Percentiles rank a stretch among this genome's conserved stretches.
Conservation (phyloP, 2,329 filamentous ascomycete genomes). For the Fusarium odoratissimum region DNA sequence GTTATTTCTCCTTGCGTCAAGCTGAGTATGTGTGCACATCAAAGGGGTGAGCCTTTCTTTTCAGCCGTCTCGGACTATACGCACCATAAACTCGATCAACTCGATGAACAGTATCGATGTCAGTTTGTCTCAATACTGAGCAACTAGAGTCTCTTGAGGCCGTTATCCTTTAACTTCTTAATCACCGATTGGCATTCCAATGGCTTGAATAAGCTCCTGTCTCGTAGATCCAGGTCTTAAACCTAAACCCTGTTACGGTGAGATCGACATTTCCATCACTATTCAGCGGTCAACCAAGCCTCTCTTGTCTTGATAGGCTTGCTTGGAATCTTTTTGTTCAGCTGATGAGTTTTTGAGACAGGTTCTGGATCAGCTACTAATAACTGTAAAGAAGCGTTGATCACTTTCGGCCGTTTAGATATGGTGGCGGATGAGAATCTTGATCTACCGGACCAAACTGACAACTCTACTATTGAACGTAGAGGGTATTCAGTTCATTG, state of each 20-base stretch:
- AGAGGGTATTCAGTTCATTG: fast-evolving
- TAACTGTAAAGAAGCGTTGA: background rate
- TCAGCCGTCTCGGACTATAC: fast-evolving
- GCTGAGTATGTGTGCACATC: background rate
- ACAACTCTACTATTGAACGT: too few species aligned
- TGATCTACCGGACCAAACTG: background rate
- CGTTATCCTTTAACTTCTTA: background rate
- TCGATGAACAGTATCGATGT: background rate
- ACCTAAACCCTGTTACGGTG: background rate
- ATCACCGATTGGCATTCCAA: background rate
- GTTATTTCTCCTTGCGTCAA: background rate
- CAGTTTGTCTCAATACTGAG: background rate
- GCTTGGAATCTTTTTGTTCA: background rate
- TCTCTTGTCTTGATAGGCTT: background rate
- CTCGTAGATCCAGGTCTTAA: background rate
- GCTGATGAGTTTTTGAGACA: background rate
- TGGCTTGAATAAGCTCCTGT: background rate
- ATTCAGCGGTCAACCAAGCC: background rate
- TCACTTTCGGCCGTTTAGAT: background rate
- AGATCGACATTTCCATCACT: background rate
- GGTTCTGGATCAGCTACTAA: background rate
- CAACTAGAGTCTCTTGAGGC: background rate
- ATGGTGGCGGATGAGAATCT: background rate
- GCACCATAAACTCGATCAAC: background rate
- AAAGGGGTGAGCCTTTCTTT: background rate